phyloP scores from a whole-genome alignment of 371 early-diverging fungal genomes.

The Lichtheimia ornata region DNA sequence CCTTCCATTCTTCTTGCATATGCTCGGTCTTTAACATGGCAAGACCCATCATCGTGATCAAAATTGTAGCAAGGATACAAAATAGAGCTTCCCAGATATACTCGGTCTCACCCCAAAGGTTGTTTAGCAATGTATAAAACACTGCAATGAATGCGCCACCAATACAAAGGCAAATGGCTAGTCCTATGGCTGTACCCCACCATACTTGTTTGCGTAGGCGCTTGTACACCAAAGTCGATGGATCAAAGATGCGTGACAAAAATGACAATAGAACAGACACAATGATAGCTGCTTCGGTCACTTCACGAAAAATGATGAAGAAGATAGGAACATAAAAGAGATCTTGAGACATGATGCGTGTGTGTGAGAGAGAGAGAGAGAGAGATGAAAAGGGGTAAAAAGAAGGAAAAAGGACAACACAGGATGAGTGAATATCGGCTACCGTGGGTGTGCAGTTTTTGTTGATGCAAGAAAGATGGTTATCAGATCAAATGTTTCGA shows the following conservation, averaged over 20 bases:
- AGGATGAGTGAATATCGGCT: neutral
- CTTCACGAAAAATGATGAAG: slow-evolving; percentile 86
- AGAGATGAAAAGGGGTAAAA: neutral
- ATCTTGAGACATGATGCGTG: slow-evolving; percentile 18
- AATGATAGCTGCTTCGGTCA: slow-evolving; percentile 75
- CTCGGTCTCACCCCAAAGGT: slow-evolving; percentile 69
- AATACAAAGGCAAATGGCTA: slow-evolving; percentile 65
- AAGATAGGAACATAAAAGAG: slow-evolving; percentile 81
- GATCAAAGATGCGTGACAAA: slow-evolving; percentile 58
- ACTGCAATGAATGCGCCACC: slow-evolving; percentile 75
- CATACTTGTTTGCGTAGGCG: slow-evolving; percentile 66
- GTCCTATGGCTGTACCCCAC: slow-evolving; percentile 62
- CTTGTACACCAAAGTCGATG: slow-evolving; percentile 44
- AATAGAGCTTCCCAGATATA: slow-evolving; percentile 82
- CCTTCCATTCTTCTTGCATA: slow-evolving; percentile 74
- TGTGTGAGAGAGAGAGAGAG: neutral
- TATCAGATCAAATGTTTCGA: neutral
- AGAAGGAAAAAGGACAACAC: no score
- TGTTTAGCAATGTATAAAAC: slow-evolving; percentile 52
- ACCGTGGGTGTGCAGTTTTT: neutral
- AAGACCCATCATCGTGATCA: slow-evolving; percentile 76
- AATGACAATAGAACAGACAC: slow-evolving; percentile 81
- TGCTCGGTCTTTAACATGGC: slow-evolving; percentile 75
- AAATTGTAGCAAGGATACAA: slow-evolving; percentile 62
- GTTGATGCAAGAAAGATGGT: neutral